Evolutionary conservation across 208 protist species (phyloP).

Genomic region (Acanthamoeba healyi): DNA sequence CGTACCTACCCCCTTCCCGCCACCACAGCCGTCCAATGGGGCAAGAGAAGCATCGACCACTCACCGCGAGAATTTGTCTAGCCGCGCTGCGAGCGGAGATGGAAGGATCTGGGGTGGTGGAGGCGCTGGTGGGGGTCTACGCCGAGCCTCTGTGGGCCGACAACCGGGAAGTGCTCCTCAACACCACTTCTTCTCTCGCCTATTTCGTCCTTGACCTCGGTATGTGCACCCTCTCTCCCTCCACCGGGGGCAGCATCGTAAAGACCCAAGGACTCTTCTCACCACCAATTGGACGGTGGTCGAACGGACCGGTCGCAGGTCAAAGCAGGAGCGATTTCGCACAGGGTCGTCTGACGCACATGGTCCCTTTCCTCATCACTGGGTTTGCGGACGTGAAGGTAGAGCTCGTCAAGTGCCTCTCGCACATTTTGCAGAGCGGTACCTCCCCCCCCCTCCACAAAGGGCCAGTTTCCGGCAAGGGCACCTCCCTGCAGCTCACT

Average conservation of each 20-base stretch:
- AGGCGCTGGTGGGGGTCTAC: neutral
- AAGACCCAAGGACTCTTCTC: no score
- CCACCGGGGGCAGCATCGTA: no score
- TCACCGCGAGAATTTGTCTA: neutral
- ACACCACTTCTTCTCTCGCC: neutral
- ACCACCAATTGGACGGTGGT: no score
- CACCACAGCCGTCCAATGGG: neutral
- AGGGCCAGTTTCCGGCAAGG: no score
- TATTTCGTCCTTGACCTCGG: neutral
- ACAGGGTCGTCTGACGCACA: neutral
- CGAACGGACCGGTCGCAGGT: neutral
- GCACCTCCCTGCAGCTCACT: neutral
- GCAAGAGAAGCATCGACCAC: no score
- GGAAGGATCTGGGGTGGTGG: neutral
- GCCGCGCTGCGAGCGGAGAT: neutral
- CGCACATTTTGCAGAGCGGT: neutral
- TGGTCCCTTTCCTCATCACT: neutral
- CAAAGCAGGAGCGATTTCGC: neutral
- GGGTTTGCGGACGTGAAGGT: neutral
- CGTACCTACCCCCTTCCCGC: neutral
- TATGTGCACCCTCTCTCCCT: neutral
- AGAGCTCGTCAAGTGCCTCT: conserved; percentile 18
- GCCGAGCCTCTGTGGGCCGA: neutral
- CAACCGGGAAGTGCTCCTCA: neutral
- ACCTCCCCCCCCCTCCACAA: neutral